Evolutionary conservation across 352 stramenopile genomes (phyloP).

Genomic region (Phytophthora cryptogea): DNA sequence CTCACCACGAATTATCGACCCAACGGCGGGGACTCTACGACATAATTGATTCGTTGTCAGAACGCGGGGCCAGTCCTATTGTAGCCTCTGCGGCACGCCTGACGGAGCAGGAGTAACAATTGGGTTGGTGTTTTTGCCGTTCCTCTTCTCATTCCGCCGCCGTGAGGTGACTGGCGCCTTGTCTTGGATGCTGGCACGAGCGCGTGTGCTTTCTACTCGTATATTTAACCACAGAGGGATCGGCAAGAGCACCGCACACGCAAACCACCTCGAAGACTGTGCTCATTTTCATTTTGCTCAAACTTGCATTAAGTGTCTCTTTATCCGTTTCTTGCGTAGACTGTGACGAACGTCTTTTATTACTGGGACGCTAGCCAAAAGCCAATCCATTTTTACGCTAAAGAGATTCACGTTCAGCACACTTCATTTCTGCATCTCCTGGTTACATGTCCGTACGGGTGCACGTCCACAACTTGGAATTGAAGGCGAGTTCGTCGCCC

Average conservation of each 20-base stretch:
- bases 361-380: no score
- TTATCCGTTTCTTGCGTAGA: no score
- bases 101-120: conserved; percentile 28
- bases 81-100: conserved; percentile 14
- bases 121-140: conserved; percentile 22
- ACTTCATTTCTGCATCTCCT: no score
- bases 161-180: conserved; percentile 9
- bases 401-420: no score
- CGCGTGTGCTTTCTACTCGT: conserved; percentile 41
- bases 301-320: background rate
- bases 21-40: conserved; percentile 36
- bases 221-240: conserved; percentile 48
- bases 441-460: conserved; percentile 37
- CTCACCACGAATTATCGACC: conserved; percentile 10
- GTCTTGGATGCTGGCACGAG: conserved; percentile 16
- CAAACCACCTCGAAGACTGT: conserved; percentile 30
- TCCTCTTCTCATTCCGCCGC: conserved; percentile 21
- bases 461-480: conserved; percentile 72
- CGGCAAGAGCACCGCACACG: conserved; percentile 34
- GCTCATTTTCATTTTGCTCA: conserved; percentile 33
- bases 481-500: conserved; percentile 45
- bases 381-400: no score
- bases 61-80: conserved; percentile 28
- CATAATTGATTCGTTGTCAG: conserved; percentile 35
- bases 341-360: no score